Conservation (phyloP, 257 asterid species). For the Fraxinus quadrangulata region DNA sequence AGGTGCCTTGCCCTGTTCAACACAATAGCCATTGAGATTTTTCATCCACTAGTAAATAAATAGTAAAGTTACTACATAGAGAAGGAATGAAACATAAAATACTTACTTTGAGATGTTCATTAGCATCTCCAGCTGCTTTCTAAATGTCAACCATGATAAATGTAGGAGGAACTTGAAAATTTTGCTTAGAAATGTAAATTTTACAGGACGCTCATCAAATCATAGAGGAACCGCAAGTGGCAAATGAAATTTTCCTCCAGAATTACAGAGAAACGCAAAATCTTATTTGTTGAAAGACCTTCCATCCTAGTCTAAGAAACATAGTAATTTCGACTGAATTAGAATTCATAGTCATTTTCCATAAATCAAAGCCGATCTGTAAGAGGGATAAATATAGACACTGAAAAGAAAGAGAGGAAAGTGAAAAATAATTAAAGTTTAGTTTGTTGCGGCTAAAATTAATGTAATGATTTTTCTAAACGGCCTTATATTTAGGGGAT, state of each 20-base stretch:
- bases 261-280: constrained; percentile 79
- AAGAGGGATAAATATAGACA: no score
- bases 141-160: constrained; percentile 94
- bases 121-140: constrained; percentile 85
- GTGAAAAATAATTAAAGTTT: no score
- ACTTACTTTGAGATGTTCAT: constrained; percentile 57
- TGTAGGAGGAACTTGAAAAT: constrained; percentile 82
- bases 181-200: constrained; percentile 39
- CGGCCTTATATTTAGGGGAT: no score
- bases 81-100: neutral
- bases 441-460: no score
- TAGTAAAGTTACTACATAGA: no score
- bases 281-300: constrained; percentile 76
- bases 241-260: constrained; percentile 59
- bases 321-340: neutral
- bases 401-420: no score
- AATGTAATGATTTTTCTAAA: no score
- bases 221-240: constrained; percentile 1
- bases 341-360: no score
- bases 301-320: constrained; percentile 83
- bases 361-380: no score
- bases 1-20: no score
- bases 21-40: no score
- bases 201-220: constrained; percentile 15
- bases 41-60: no score